These are phyloP conservation scores for Fusarium hainanense DNA, from an alignment of 2,329 filamentous ascomycete species.

Conservation along the genomic window DNA sequence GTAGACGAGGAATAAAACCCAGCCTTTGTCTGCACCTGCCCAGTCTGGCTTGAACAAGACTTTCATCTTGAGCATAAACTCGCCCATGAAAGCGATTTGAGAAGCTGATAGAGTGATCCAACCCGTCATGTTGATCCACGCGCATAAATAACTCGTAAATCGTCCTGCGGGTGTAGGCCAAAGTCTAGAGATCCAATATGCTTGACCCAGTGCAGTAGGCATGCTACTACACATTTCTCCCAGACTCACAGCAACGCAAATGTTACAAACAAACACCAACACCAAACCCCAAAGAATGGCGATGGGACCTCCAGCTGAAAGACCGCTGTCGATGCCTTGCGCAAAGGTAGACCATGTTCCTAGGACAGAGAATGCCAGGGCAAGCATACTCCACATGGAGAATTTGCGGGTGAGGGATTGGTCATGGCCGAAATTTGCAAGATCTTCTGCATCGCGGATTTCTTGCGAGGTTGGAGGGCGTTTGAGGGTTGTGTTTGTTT, in stretches of 20 bases:
- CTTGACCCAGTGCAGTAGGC: slow-evolving; percentile 70
- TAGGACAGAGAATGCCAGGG: slow-evolving; percentile 66
- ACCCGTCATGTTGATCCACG: slow-evolving; percentile 70
- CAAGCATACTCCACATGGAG: slow-evolving; percentile 66
- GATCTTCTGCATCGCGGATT: slow-evolving; percentile 53
- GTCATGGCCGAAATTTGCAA: slow-evolving; percentile 55
- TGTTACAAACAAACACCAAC: slow-evolving; percentile 63
- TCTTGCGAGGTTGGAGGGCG: slow-evolving; percentile 43
- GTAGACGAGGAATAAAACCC: slow-evolving; percentile 67
- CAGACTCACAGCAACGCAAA: slow-evolving; percentile 62
- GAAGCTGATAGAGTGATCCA: slow-evolving; percentile 69
- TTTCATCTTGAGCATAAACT: slow-evolving; percentile 68
- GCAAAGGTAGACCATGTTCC: slow-evolving; percentile 70
- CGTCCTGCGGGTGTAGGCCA: slow-evolving; percentile 56
- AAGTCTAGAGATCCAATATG: slow-evolving; percentile 62
- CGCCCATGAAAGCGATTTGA: slow-evolving; percentile 67
- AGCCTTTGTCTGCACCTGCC: slow-evolving; percentile 58
- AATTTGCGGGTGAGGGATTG: slow-evolving; percentile 60
- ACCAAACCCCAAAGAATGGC: slow-evolving; percentile 66
- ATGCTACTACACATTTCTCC: slow-evolving; percentile 68
- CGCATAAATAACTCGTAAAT: slow-evolving; percentile 66
- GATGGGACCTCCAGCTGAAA: slow-evolving; percentile 65
- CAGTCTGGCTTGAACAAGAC: slow-evolving; percentile 62
- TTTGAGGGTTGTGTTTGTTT: slow-evolving; percentile 43
- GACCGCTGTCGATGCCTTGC: slow-evolving; percentile 59